Conservation (phyloP, 176 grass and related monocot species). For the Chrysopogon serrulatus region DNA sequence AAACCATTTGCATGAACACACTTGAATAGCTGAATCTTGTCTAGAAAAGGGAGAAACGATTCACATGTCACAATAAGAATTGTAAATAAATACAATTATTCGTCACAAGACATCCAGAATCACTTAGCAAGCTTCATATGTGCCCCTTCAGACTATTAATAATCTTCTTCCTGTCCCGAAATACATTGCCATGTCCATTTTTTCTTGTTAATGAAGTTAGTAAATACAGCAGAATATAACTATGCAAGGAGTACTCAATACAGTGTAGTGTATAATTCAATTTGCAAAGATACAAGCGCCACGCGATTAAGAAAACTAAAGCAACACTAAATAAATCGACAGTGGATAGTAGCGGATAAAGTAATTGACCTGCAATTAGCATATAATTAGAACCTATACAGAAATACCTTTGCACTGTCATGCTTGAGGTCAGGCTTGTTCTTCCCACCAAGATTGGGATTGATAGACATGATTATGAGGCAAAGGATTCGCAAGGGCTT, state of each 20-base stretch:
- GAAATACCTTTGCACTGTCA: no score
- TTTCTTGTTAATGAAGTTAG: no score
- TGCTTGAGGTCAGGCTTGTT: no score
- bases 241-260: neutral
- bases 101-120: conserved; percentile 89
- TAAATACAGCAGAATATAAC: neutral
- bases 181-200: no score
- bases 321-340: neutral
- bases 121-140: conserved; percentile 64
- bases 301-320: neutral
- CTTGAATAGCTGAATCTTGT: no score
- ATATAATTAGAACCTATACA: neutral
- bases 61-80: no score
- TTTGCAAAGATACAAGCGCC: no score
- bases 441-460: no score
- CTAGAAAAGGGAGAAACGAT: no score
- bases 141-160: conserved; percentile 86
- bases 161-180: conserved; percentile 93
- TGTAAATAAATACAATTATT: neutral
- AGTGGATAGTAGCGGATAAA: neutral
- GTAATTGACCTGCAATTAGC: neutral
- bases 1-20: neutral
- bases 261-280: neutral
- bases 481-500: no score
- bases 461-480: no score